Percentiles rank a stretch among this genome's conserved stretches.
phyloP scores from a whole-genome alignment of 345 rosid genomes.

The Combretum micranthum region DNA sequence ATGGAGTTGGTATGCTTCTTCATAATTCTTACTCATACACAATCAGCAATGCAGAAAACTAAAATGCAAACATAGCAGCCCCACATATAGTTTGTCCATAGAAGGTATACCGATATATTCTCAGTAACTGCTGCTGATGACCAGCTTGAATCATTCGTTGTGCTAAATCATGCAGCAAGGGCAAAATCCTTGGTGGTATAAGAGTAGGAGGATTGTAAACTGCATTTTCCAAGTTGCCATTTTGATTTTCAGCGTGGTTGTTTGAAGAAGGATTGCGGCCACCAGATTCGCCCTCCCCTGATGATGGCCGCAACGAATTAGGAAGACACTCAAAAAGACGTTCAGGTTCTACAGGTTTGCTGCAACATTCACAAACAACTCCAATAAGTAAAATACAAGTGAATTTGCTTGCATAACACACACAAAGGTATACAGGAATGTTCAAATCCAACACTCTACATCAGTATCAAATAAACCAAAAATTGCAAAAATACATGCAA shows the following conservation, averaged over 20 bases:
- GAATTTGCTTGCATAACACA: neutral
- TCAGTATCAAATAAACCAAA: neutral
- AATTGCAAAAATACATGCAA: neutral
- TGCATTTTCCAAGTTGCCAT: constrained; percentile 46
- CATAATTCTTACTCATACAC: no score
- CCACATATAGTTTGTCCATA: neutral
- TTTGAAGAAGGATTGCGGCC: constrained; percentile 30
- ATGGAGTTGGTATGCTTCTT: no score
- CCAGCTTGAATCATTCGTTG: constrained; percentile 94
- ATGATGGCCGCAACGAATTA: constrained; percentile 77
- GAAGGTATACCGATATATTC: constrained; percentile 51
- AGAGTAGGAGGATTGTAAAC: constrained; percentile 71
- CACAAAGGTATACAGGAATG: no score
- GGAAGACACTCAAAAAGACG: constrained; percentile 95
- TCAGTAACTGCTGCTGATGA: constrained; percentile 64
- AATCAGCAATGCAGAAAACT: no score
- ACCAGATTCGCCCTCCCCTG: constrained; percentile 39
- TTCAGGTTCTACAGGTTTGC: constrained; percentile 95
- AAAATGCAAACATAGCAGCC: neutral
- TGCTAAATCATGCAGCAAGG: constrained; percentile 87
- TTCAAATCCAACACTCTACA: no score
- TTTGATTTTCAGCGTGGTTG: constrained; percentile 49
- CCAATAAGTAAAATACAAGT: neutral
- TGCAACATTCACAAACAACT: constrained; percentile 25
- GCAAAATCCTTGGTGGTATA: constrained; percentile 79